These are phyloP conservation scores for Davidsoniella virescens DNA, from an alignment of 2,329 filamentous ascomycete genomes.

Conservation along the genomic window DNA sequence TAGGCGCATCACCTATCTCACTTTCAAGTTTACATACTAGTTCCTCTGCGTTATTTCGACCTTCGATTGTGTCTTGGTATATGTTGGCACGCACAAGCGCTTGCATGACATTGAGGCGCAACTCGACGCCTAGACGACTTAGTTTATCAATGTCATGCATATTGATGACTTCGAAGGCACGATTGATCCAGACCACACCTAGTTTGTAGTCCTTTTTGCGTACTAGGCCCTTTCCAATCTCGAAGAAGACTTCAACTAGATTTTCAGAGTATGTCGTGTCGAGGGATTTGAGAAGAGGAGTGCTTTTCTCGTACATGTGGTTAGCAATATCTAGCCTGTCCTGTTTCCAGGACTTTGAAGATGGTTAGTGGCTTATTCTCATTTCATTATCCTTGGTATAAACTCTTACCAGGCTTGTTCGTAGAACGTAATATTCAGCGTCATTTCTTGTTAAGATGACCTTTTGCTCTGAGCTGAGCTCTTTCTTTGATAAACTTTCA, in stretches of 20 bases:
- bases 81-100: constrained; percentile 40
- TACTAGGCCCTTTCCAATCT: constrained; percentile 50
- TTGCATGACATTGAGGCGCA: constrained; percentile 52
- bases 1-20: constrained; percentile 45
- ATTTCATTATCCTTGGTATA: neutral
- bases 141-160: constrained; percentile 36
- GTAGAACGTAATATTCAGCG: constrained; percentile 48
- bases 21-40: constrained; percentile 45
- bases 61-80: constrained; percentile 27
- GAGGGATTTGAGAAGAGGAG: constrained; percentile 23
- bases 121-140: constrained; percentile 43
- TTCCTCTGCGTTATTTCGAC: constrained; percentile 34
- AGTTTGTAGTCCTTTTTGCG: constrained; percentile 31
- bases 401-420: constrained; percentile 45
- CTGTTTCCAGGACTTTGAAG: constrained; percentile 53
- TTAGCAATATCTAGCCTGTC: constrained; percentile 60
- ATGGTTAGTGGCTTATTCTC: constrained; percentile 13
- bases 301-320: constrained; percentile 52
- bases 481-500: constrained; percentile 1
- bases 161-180: constrained; percentile 45
- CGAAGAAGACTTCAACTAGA: constrained; percentile 51
- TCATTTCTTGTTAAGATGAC: constrained; percentile 16
- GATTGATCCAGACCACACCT: constrained; percentile 45
- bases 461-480: neutral
- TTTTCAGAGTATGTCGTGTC: constrained; percentile 39